Percentiles rank a stretch among this genome's conserved stretches.
Evolutionary conservation across 2,329 filamentous ascomycete species (phyloP).

Genomic region (Aureobasidium subglaciale): DNA sequence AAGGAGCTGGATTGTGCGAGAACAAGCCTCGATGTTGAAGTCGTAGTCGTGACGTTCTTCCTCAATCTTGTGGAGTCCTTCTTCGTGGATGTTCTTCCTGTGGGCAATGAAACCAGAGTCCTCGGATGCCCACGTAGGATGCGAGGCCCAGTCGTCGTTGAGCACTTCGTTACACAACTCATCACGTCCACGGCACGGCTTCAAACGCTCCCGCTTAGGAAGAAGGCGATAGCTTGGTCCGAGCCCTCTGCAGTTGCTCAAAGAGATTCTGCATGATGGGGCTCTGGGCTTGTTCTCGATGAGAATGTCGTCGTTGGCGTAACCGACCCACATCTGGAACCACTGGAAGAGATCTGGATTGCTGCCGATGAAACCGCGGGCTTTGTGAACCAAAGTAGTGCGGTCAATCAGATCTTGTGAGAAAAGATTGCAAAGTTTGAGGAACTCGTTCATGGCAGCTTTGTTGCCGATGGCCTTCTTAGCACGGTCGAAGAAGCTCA

Average conservation of each 20-base stretch:
- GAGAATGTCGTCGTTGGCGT: conserved; percentile 67
- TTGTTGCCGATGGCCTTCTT: conserved; percentile 96
- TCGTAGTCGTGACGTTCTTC: conserved; percentile 98
- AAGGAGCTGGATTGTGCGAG: conserved; percentile 89
- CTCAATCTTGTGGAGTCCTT: conserved; percentile 90
- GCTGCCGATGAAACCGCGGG: conserved; percentile 75
- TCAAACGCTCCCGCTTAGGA: conserved; percentile 82
- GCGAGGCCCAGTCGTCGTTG: conserved; percentile 97
- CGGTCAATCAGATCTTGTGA: conserved; percentile 88
- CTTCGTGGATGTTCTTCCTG: conserved; percentile 91
- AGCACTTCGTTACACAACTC: conserved; percentile 88
- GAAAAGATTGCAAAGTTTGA: conserved; percentile 95
- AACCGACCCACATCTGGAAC: conserved; percentile 78
- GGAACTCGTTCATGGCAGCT: conserved; percentile 85
- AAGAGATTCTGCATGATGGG: conserved; percentile 73
- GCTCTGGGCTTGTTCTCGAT: conserved; percentile 72
- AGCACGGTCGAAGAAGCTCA: conserved; percentile 89
- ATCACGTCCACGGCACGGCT: conserved; percentile 87
- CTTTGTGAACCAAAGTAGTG: conserved; percentile 73
- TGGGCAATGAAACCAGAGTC: conserved; percentile 97
- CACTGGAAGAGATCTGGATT: conserved; percentile 83
- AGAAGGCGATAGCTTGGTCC: conserved; percentile 92
- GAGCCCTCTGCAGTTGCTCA: conserved; percentile 92
- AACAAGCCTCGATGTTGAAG: conserved; percentile 92
- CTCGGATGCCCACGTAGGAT: conserved; percentile 97